These are phyloP conservation scores for Nicotiana paniculata DNA, from an alignment of 257 asterid genomes.

Conservation along the genomic window DNA sequence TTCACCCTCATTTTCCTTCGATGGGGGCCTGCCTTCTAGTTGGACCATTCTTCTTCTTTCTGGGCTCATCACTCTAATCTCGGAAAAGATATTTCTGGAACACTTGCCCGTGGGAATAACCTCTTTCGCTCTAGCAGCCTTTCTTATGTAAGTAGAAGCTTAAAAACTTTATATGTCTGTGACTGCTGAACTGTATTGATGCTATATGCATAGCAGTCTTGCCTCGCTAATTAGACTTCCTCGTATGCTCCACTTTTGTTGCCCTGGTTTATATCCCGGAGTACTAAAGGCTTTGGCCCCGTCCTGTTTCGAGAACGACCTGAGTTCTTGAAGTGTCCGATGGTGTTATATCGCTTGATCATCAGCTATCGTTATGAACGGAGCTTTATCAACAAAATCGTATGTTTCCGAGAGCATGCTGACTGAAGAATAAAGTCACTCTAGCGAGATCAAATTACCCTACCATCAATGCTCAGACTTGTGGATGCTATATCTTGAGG, in stretches of 20 bases:
- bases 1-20: slow-evolving; percentile 56
- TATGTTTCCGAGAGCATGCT: slow-evolving; percentile 50
- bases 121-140: slow-evolving; percentile 44
- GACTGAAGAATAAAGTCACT: slow-evolving; percentile 29
- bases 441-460: not conserved
- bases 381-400: slow-evolving; percentile 45
- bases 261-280: too few relatives aligned
- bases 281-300: too few relatives aligned
- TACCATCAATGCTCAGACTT: not conserved
- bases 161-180: not conserved
- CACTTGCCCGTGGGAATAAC: slow-evolving; percentile 61
- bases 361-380: slow-evolving; percentile 55
- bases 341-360: not conserved
- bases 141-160: slow-evolving; percentile 45
- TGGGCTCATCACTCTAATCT: slow-evolving; percentile 48
- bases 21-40: slow-evolving; percentile 70
- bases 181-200: not conserved
- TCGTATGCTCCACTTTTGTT: too few relatives aligned
- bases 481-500: not conserved
- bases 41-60: slow-evolving; percentile 47
- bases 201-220: not conserved
- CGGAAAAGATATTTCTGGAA: slow-evolving; percentile 49
- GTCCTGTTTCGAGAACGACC: too few relatives aligned
- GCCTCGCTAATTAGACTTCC: not conserved
- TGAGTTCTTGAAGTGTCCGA: not conserved